Base-by-base conservation (phyloP, 2,329 filamentous ascomycete species). In the Ilyonectria destructans region DNA sequence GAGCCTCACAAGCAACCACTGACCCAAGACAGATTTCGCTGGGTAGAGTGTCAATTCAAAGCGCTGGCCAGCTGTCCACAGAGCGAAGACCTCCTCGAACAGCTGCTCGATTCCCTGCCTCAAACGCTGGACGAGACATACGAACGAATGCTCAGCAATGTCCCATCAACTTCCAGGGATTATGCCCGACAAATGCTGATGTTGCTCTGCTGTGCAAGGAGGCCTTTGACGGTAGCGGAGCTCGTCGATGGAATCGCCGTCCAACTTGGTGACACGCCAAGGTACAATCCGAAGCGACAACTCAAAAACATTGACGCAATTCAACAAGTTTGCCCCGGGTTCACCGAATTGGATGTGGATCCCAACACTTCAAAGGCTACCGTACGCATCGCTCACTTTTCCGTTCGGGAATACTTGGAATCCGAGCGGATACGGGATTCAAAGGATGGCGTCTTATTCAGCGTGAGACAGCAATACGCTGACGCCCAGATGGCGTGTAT, bases 121-220 rank as follows among this genome's bases (percentile, higher is more conserved):
- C 74, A 43, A 51, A 64, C 71, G 7, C 65, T 79, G 2, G 69
- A 76, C 35, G 71, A 76, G 12, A 77, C 75, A 10, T 78, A 79
- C 49, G 63, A 69, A 15, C 66, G 72, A 51, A 66, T 66, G 40
- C 63, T 66, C 40, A 10, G 23, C 21, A 57, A 49, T 19, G 57
- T 66, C 12, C 49, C 40, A 13, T 29, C 26, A 1, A 23, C 6
- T n/a, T 66, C 49, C 7, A 26, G 12, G 15, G 23, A 37, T 15
- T 56, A 66, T 43, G 43, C 57, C 9, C 51, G 23, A n/a, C 57
- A 40, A n/a, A 49, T 66, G 29, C 43, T 61, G 15, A 33, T 23
- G 6, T 23, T 66, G 17, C 57, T 66, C n/a, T 61, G 58, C 43
- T 66, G 63, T 19, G 21, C 58, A 21, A 57, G 17, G 17, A 45